Evolutionary conservation across 208 protist genomes (phyloP), one percentile per base, ranked within the genome.

Genomic region (Leishmania aethiopica): DNA sequence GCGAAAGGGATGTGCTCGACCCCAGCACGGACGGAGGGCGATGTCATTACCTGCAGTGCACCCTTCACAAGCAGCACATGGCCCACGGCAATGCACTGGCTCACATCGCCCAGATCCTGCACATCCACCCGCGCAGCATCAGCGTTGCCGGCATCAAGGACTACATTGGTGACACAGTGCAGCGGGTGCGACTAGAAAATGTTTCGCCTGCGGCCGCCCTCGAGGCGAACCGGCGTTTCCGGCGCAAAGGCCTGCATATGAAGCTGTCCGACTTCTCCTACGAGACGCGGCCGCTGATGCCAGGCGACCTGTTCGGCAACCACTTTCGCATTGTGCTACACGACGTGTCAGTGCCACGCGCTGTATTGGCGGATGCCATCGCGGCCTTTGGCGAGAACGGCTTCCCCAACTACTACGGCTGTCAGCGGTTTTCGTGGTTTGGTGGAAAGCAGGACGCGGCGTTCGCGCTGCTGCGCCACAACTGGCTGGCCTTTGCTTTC

Each of bases 371-470:
- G 40, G 82, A 88, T 3, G 90, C 92, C 11, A 67, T 97, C 37
- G 42, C 90, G 5, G 75, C 79, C 22, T 95, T 97, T 84, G 37
- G 22, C 37, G 32, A 83, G n/a, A 35, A 92, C 42, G 94, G 94
- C 6, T 97, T 97, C 76, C 91, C 94, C 19, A 97, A 97, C 82
- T 97, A 96, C 82, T 97, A 96, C 82, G 94, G 94, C 32, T 96
- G 92, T 70, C 94, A 97, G 87, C 90, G 94, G 19, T 97, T 97
- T 69, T 95, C 93, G 17, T 97, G 94, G 93, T 97, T 97, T 89
- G 94, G 82, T 55, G 92, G 94, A 8, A 67, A 70, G 66, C 81
- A 95, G 45, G 94, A 97, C 76, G 89, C 93, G 7, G 92, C 90
- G 15, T 95, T 96, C 47, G 92, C 94, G 17, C 81, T 97, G 78